phyloP scores from a whole-genome alignment of 257 asterid species.

The Solanum appendiculatum region DNA sequence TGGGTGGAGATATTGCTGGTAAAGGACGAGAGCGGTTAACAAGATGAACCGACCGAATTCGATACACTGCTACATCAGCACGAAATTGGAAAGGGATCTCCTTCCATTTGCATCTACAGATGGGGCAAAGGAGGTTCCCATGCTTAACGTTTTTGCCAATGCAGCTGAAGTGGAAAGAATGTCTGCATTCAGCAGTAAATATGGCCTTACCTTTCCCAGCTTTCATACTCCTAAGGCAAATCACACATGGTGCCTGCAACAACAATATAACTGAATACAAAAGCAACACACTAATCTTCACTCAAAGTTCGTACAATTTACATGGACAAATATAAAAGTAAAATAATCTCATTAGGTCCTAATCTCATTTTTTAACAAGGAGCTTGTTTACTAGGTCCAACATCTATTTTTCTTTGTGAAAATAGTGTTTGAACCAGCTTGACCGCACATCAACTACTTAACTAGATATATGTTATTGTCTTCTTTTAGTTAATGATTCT shows the following conservation, averaged over 20 bases:
- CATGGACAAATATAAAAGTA: not conserved
- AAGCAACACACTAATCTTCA: not conserved
- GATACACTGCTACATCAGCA: not conserved
- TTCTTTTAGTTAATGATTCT: not conserved
- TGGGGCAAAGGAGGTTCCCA: constrained; percentile 20
- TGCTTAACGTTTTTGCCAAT: constrained; percentile 14
- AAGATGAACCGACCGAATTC: not conserved
- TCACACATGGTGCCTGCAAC: constrained; percentile 17
- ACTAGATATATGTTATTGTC: not conserved
- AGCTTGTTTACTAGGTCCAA: not conserved
- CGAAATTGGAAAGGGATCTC: constrained; percentile 8
- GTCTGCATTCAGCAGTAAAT: constrained; percentile 28
- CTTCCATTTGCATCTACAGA: constrained; percentile 24
- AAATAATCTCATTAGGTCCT: not conserved
- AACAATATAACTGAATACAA: not conserved
- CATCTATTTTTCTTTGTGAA: not conserved
- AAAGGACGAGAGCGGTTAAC: not conserved
- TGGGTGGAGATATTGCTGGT: not conserved
- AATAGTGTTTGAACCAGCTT: not conserved
- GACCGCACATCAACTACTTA: not conserved
- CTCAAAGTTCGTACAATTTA: not conserved
- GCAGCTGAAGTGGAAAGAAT: constrained; percentile 26
- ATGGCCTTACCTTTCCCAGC: constrained; percentile 18
- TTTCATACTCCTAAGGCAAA: constrained; percentile 16
- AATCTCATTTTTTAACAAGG: not conserved